Base-by-base conservation (phyloP, 83 land plant genomes). In the Diphasiastrum complanatum region DNA sequence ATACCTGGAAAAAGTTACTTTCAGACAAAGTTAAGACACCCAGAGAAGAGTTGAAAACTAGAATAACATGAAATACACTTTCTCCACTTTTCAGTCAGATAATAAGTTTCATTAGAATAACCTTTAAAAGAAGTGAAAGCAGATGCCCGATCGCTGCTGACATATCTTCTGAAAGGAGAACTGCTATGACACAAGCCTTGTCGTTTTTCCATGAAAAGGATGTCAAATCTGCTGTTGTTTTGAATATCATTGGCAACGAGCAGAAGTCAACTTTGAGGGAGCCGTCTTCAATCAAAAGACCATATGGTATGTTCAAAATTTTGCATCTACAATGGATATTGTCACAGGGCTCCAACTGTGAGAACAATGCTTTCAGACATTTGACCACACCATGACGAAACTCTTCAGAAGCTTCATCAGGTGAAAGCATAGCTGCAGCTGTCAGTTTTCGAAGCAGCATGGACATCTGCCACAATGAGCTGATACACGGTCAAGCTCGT, bases 131-230 rank as follows among this genome's bases (percentile, higher is more conserved):
- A 68, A 93, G 76, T 27, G 99, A 93, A 24, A 89, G 66, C 75
- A 89, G 79, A 60, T 93, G 96, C 38, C 99, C 99, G 54, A 93
- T 78, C 47, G 83, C 86, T 63, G 83, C 79, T 20, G 96, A 86
- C 65, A 89, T 84, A 47, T 74, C 48, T 51, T 83, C 67, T 12
- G 89, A 83, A 45, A 72, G 99, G n/a, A 93, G 79, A 81, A 79
- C 81, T 38, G 77, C 82, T 51, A 79, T 41, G 41, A 80, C 66
- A 61, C 89, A 87, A 47, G 74, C 83, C 25, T 54, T 64, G 48
- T 2, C 1, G 4, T 10, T 45, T 35, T 51, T 30, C 3, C n/a
- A n/a, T n/a, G n/a, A n/a, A n/a, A n/a, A n/a, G n/a, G n/a, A n/a
- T n/a, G n/a, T n/a, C n/a, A n/a, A n/a, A n/a, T n/a, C n/a, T n/a